Evolutionary conservation across 768 basidiomycete genomes (phyloP).

Genomic region (Cubamyces lactineus): DNA sequence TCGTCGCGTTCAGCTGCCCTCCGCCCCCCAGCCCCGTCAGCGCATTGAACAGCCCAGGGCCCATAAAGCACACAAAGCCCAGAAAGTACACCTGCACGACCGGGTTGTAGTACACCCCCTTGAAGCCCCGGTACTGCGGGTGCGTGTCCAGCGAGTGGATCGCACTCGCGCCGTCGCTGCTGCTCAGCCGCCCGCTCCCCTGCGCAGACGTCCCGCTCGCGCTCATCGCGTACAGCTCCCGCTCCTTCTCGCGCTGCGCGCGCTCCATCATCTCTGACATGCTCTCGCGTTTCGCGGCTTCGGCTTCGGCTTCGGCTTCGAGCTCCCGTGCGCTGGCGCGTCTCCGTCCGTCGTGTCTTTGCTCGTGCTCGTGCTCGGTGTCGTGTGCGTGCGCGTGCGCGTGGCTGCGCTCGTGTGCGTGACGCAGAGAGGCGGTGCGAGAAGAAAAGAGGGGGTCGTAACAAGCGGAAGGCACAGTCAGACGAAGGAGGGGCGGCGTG

Average conservation of each 20-base stretch:
- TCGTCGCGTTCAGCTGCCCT: slow-evolving; percentile 68
- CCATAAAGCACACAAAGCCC: slow-evolving; percentile 67
- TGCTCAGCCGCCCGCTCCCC: slow-evolving; percentile 1
- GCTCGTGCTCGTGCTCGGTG: neutral
- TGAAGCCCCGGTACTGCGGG: slow-evolving; percentile 54
- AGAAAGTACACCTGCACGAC: slow-evolving; percentile 62
- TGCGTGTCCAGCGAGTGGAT: slow-evolving; percentile 35
- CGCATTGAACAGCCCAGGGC: slow-evolving; percentile 75
- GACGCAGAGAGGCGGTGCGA: neutral
- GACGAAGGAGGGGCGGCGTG: neutral
- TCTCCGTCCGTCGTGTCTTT: neutral
- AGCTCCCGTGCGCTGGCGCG: neutral
- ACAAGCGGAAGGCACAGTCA: neutral
- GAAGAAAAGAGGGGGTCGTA: neutral
- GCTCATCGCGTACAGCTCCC: slow-evolving; percentile 4
- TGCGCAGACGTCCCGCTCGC: slow-evolving; percentile 6
- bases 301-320: no score
- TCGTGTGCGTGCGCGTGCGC: neutral
- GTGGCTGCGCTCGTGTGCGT: neutral
- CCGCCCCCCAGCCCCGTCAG: slow-evolving; percentile 80
- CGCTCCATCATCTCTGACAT: neutral
- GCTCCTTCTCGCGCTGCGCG: slow-evolving; percentile 8
- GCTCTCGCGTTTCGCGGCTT: neutral
- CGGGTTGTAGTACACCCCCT: slow-evolving; percentile 61
- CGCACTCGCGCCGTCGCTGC: slow-evolving; percentile 15